These are phyloP conservation scores for Hypomyces perniciosus DNA, from an alignment of 2,329 filamentous ascomycete genomes.

Conservation along the genomic window DNA sequence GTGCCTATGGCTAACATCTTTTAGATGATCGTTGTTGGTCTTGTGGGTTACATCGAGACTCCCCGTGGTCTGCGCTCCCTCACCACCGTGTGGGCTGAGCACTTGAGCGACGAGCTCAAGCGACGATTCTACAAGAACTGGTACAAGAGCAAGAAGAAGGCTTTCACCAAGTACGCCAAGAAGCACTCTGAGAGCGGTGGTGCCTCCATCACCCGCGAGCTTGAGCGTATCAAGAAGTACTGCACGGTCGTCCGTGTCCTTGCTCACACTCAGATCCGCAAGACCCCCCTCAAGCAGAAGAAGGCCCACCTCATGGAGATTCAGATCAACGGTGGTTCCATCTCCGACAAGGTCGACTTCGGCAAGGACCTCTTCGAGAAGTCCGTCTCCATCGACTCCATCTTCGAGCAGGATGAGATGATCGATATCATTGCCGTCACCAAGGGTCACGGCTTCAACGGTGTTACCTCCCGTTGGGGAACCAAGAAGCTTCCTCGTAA, in stretches of 20 bases:
- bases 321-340: constrained; percentile 95
- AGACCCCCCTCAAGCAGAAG: constrained; percentile 99
- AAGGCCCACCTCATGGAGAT: constrained; percentile 99
- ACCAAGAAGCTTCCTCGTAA: constrained; percentile 99
- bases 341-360: constrained; percentile 96
- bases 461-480: constrained; percentile 97
- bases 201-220: constrained; percentile 86
- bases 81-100: constrained; percentile 99
- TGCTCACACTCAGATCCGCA: constrained; percentile 98
- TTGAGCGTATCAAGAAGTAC: constrained; percentile 99
- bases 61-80: constrained; percentile 98
- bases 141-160: constrained; percentile 99
- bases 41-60: constrained; percentile 99
- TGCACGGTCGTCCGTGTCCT: constrained; percentile 98
- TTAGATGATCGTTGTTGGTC: constrained; percentile 99
- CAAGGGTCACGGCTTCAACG: constrained; percentile 98
- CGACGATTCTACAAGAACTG: constrained; percentile 99
- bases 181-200: constrained; percentile 95
- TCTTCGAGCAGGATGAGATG: constrained; percentile 99
- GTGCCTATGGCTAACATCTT: constrained; percentile 66
- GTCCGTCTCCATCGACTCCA: constrained; percentile 82
- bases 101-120: constrained; percentile 97
- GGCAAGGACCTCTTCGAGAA: constrained; percentile 97
- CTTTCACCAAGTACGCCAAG: constrained; percentile 99
- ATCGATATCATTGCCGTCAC: constrained; percentile 99